Percentiles rank a stretch among this genome's conserved stretches.
Evolutionary conservation across 441 rosid species (phyloP).

Genomic region (Isatis lusitanica): DNA sequence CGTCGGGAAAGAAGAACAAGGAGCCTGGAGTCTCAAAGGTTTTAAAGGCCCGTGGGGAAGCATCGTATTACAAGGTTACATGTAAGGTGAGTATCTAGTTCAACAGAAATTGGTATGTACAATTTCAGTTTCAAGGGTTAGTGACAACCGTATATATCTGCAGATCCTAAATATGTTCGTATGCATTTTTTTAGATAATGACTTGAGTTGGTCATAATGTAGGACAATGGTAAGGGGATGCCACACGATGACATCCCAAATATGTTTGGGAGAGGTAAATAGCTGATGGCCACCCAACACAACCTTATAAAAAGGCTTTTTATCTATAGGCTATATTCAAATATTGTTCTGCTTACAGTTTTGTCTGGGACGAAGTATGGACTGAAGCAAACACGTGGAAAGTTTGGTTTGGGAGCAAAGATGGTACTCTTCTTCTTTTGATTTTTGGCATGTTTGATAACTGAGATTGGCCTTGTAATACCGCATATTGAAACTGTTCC

Average conservation of each 20-base stretch:
- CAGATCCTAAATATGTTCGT: background rate
- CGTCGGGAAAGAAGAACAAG: constrained; percentile 76
- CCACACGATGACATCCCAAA: constrained; percentile 99
- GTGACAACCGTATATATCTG: background rate
- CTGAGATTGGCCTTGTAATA: background rate
- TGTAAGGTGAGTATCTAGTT: constrained; percentile 72
- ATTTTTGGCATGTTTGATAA: constrained; percentile 3
- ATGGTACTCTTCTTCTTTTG: constrained; percentile 55
- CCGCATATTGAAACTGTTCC: background rate
- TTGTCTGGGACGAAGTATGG: constrained; percentile 98
- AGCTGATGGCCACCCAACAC: constrained; percentile 20
- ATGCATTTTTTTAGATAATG: constrained; percentile 1
- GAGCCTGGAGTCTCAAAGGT: constrained; percentile 67
- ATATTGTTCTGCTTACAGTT: constrained; percentile 52
- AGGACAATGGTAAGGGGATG: constrained; percentile 99
- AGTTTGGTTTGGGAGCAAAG: constrained; percentile 99
- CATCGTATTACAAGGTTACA: constrained; percentile 88
- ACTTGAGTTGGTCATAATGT: constrained; percentile 33
- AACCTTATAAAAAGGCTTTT: constrained; percentile 6
- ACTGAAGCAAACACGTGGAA: constrained; percentile 97
- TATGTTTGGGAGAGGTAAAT: constrained; percentile 94
- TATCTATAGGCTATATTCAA: constrained; percentile 23
- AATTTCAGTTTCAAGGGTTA: background rate
- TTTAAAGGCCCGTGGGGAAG: constrained; percentile 86
- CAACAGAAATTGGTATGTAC: background rate